Evolutionary conservation across 2,329 filamentous ascomycete genomes (phyloP), one percentile per base, ranked within the genome.

Genomic region (Diaporthe sp.): DNA sequence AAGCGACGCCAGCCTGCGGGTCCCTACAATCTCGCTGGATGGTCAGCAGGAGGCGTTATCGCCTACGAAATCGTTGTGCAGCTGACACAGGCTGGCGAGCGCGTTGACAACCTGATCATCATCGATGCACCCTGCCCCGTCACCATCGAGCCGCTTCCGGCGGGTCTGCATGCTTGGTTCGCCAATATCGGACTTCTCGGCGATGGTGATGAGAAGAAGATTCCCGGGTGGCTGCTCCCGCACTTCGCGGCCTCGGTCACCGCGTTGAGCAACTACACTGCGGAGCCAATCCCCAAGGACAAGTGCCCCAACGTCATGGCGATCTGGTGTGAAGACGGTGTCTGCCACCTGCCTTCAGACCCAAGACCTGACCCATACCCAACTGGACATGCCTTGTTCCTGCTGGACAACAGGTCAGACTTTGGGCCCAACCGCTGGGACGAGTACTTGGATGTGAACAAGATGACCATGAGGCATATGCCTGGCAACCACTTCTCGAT

Each of bases 31-130:
- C 83, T 95, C 1, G 89, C 91, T 22, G 94, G 94, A 33, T 95
- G 93, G 93, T 94, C 91, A n/a, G 93, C 92, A 1, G 94, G 93
- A 35, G 93, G 93, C 47, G 92, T 94, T 64, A 91, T 92, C 75
- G 92, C 93, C 55, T 94, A 90, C 79, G 91, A 93, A 78, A 91
- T 91, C 13, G 88, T 91, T 22, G 88, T 88, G 71, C 89, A 92
- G 76, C 86, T 94, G 22, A 87, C 87, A 74, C 86, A 87, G 76
- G 86, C 86, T 4, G 89, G 89, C 22, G 89, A 93, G 58, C 80
- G 80, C 25, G 90, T 93, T 5, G 88, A 90, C 7, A 85, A 89
- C 69, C 85, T 94, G 15, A 86, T 94, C 71, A 85, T 94, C 70
- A 89, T 94, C 66, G 92, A 94, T 79, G 86, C 91, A 0, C 92